A percentile compares a stretch with the other conserved stretches of the same genome.
Evolutionary conservation across 345 rosid species (phyloP).

Genomic region (Fremontodendron californicum): DNA sequence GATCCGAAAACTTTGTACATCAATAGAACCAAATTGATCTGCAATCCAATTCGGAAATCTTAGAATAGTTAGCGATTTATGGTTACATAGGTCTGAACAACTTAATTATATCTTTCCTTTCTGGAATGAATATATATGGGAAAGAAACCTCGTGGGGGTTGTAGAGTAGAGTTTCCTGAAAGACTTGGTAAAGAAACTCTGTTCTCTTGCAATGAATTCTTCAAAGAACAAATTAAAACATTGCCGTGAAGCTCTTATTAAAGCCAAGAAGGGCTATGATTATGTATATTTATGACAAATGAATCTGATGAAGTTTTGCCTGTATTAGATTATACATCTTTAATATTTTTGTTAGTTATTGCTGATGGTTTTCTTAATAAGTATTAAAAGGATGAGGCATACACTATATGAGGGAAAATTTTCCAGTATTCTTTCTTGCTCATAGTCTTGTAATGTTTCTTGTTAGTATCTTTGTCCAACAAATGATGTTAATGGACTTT

Average conservation of each 20-base stretch:
- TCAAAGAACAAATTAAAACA: neutral
- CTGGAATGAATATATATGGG: neutral
- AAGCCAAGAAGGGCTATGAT: neutral
- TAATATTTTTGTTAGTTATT: neutral
- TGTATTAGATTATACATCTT: neutral
- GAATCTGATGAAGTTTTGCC: neutral
- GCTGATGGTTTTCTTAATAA: slow-evolving; percentile 7
- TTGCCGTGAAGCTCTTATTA: neutral
- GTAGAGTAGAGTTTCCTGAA: neutral
- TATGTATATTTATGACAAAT: neutral
- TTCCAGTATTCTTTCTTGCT: neutral
- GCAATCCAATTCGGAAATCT: too few species aligned
- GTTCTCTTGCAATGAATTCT: neutral
- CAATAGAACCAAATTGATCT: too few species aligned
- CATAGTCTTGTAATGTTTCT: neutral
- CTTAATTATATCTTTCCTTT: neutral
- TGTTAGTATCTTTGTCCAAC: neutral
- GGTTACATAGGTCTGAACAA: neutral
- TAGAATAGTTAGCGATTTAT: too few species aligned
- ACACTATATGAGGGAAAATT: neutral
- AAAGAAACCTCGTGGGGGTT: neutral
- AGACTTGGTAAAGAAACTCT: neutral
- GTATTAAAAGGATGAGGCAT: slow-evolving; percentile 80
- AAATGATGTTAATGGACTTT: slow-evolving; percentile 12
- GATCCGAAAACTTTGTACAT: too few species aligned